Evolutionary conservation across 2,329 filamentous ascomycete species (phyloP), one percentile per base, ranked within the genome.

Genomic region (Scedosporium boydii): DNA sequence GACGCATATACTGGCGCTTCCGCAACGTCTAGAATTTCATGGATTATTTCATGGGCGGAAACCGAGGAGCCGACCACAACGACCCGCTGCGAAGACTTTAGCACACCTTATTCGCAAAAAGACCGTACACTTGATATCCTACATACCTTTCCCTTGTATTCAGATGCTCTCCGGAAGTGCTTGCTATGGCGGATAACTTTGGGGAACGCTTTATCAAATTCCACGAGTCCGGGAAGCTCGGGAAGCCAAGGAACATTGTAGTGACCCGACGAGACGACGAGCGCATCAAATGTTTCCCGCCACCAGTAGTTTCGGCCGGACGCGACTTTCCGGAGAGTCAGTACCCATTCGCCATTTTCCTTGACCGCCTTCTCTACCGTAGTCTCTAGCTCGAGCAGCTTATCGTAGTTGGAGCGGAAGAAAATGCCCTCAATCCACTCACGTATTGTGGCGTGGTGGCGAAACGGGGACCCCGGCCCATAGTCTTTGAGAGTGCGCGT

Each of bases 1-100:
- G 84, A 79, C 2, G 80, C 76, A 64, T 79, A 75, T 1, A 85
- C 74, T 0, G 82, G 82, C 0, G 71, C 68, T 57, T 79, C 69
- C 0, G 79, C 79, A 1, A 74, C 69, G 2, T 76, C 75, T 1
- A 81, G 71, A 2, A 86, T 71, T 48, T 82, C 80, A 60, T 81
- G 79, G 1, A 81, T 74, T 3, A 84, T 81, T 67, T 87, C 84
- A 48, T 82, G 77, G 0, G 81, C 81, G 0, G 83, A 86, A 6
- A 85, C 80, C 1, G 79, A 82, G 9, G 78, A 82, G 2, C 83
- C 83, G 9, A 87, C 78, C 0, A 84, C 78, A 1, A 87, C 69
- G 0, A 85, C 78, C 65, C 71, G 76, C 79, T 38, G 34, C 2
- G 2, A 38, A 14, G 34, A 14, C 34, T 38, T 38, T 38, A 38